Conservation (phyloP, 306 rosid species). For the Quercus glauca region DNA sequence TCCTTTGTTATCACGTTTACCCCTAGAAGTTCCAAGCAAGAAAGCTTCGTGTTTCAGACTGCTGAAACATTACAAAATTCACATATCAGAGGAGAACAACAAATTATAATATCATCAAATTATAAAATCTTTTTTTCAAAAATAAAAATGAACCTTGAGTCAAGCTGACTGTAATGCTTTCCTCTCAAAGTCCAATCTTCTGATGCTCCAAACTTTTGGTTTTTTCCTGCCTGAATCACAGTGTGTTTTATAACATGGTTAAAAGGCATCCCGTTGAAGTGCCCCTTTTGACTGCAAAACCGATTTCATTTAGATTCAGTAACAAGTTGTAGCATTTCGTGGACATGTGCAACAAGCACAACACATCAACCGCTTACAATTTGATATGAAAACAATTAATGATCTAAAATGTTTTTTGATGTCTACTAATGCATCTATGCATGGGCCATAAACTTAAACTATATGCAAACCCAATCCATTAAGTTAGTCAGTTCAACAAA, state of each 20-base stretch:
- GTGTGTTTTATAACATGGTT: conserved; percentile 77
- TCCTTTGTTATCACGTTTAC: conserved; percentile 54
- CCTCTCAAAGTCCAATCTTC: conserved; percentile 86
- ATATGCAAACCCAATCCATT: not conserved
- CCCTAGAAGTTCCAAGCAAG: conserved; percentile 90
- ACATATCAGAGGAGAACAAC: conserved; percentile 18
- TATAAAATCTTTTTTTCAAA: conserved; percentile 1
- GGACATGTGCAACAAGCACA: not conserved
- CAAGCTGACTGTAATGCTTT: conserved; percentile 57
- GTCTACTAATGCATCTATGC: not conserved
- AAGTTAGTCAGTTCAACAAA: not conserved
- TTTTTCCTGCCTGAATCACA: conserved; percentile 80
- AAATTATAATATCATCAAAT: not conserved
- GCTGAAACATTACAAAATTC: conserved; percentile 11
- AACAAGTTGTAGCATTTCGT: not conserved
- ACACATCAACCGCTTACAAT: not conserved
- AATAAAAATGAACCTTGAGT: conserved; percentile 29
- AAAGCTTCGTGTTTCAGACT: conserved; percentile 94
- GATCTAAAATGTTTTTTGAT: not conserved
- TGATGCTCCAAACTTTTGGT: conserved; percentile 60
- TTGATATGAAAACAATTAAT: not conserved
- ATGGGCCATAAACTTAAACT: not conserved
- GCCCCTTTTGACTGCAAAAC: conserved; percentile 79
- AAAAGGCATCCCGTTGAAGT: conserved; percentile 81
- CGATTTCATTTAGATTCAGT: conserved; percentile 11